A percentile compares a stretch with the other conserved stretches of the same genome.
Evolutionary conservation across 1,139 yeast genomes (phyloP).

Genomic region (Pichia sp.): DNA sequence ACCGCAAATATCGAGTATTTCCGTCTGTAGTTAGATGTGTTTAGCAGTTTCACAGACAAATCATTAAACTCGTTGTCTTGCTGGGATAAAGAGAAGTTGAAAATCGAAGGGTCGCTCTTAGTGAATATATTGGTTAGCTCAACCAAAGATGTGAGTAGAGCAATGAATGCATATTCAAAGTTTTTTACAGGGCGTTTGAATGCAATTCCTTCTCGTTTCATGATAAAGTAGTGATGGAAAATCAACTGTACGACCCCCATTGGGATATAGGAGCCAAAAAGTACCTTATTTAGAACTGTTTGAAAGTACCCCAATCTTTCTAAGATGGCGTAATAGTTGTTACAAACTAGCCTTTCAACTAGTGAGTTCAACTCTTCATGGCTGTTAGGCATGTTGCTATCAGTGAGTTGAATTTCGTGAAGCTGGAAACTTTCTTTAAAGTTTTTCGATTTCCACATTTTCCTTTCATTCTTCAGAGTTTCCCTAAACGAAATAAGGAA

Average conservation of each 20-base stretch:
- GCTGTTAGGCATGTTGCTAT: neutral
- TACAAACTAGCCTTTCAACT: constrained; percentile 7
- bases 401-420: neutral
- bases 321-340: constrained; percentile 21
- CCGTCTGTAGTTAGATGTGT: constrained; percentile 14
- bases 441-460: constrained; percentile 11
- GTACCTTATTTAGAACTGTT: constrained; percentile 17
- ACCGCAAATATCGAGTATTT: constrained; percentile 15
- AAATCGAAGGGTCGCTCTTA: neutral
- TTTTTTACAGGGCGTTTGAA: constrained; percentile 10
- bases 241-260: constrained; percentile 14
- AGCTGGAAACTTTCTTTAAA: neutral
- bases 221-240: constrained; percentile 15
- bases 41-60: constrained; percentile 12
- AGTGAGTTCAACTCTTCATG: neutral
- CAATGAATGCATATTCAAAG: constrained; percentile 16
- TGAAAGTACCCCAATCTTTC: constrained; percentile 25
- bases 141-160: constrained; percentile 17
- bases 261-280: constrained; percentile 23
- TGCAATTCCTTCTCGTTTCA: constrained; percentile 5
- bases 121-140: constrained; percentile 16
- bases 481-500: constrained; percentile 1
- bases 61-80: constrained; percentile 12
- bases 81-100: constrained; percentile 4
- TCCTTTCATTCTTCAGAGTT: constrained; percentile 8